Evolutionary conservation across 2,329 filamentous ascomycete genomes (phyloP).

Genomic region (Cladosporium velox): DNA sequence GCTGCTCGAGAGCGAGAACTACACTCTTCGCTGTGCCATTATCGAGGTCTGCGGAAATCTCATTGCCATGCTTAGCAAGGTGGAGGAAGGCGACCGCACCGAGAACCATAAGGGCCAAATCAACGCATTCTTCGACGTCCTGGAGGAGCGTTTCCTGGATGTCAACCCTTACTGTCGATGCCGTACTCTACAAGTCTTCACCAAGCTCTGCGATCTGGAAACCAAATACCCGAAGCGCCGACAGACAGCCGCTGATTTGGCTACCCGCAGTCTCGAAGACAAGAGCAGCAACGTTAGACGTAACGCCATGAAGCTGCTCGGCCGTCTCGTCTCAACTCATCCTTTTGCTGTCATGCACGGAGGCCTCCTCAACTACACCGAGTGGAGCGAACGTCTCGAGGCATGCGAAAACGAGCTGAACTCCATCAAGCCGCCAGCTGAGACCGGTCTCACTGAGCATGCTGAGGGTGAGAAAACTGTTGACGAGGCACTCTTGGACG

Average conservation of each 20-base stretch:
- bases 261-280: slow-evolving; percentile 87
- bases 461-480: slow-evolving; percentile 66
- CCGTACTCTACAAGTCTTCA: slow-evolving; percentile 88
- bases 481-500: slow-evolving; percentile 78
- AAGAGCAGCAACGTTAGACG: slow-evolving; percentile 96
- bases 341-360: slow-evolving; percentile 92
- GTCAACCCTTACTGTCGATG: slow-evolving; percentile 95
- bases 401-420: slow-evolving; percentile 81
- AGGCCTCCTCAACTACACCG: slow-evolving; percentile 77
- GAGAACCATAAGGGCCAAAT: slow-evolving; percentile 95
- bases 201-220: slow-evolving; percentile 89
- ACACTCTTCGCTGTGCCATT: slow-evolving; percentile 87
- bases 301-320: slow-evolving; percentile 91
- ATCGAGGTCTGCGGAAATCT: slow-evolving; percentile 98
- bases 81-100: slow-evolving; percentile 74
- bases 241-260: slow-evolving; percentile 83
- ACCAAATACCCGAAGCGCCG: slow-evolving; percentile 93
- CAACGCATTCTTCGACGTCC: slow-evolving; percentile 93
- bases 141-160: slow-evolving; percentile 94
- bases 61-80: slow-evolving; percentile 83
- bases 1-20: slow-evolving; percentile 94
- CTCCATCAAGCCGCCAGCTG: slow-evolving; percentile 76
- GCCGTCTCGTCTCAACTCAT: slow-evolving; percentile 86
- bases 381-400: slow-evolving; percentile 82
- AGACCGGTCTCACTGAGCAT: slow-evolving; percentile 70